phyloP scores from a whole-genome alignment of 768 basidiomycete genomes.

The Ramaria sp. region DNA sequence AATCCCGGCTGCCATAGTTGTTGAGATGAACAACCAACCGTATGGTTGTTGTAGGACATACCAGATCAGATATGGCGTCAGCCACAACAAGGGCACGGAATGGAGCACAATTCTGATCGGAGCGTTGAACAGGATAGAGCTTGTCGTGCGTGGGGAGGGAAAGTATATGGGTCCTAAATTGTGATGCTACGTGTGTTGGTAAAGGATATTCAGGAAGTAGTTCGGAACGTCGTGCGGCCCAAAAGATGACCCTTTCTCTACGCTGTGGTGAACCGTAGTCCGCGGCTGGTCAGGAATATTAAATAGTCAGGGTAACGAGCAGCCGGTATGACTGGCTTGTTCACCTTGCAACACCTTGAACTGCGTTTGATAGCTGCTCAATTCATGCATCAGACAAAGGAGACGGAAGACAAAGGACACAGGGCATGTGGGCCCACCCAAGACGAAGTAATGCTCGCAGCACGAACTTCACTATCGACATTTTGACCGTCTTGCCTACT shows the following conservation, averaged over 20 bases:
- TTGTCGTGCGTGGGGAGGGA: constrained; percentile 35
- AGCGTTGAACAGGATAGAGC: constrained; percentile 34
- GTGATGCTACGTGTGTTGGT: constrained; percentile 45
- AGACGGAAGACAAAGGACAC: constrained; percentile 4
- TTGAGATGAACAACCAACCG: background rate
- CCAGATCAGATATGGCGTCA: constrained; percentile 63
- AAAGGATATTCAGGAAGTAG: constrained; percentile 52
- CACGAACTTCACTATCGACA: constrained; percentile 60
- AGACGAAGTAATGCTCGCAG: constrained; percentile 46
- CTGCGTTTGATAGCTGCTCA: constrained; percentile 50
- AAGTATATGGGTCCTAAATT: constrained; percentile 18
- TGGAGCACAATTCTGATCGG: constrained; percentile 42
- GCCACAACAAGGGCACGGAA: constrained; percentile 44
- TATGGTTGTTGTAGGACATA: constrained; percentile 22
- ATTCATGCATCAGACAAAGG: constrained; percentile 9
- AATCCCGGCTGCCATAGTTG: constrained; percentile 39
- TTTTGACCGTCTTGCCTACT: constrained; percentile 29
- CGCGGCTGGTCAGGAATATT: background rate
- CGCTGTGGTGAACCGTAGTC: constrained; percentile 61
- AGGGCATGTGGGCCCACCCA: constrained; percentile 33
- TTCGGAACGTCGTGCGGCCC: constrained; percentile 48
- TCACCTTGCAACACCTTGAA: constrained; percentile 59
- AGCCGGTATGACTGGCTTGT: constrained; percentile 17
- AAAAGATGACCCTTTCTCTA: constrained; percentile 57
- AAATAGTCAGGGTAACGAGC: background rate